Evolutionary conservation across 1,139 yeast species (phyloP).

Genomic region (Kodamaea alishanica): DNA sequence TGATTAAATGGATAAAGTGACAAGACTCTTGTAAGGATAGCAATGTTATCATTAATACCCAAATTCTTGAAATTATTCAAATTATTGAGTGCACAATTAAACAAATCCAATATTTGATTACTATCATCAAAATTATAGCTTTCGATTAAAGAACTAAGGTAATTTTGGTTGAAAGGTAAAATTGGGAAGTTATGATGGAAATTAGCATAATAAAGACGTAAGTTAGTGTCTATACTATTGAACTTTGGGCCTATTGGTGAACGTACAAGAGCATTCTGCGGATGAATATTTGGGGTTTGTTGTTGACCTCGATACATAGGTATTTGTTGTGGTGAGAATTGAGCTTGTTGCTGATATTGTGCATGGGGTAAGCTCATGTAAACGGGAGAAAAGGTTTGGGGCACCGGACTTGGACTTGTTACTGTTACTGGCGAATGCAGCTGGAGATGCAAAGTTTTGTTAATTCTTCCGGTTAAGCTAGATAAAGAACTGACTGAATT

Average conservation of each 20-base stretch:
- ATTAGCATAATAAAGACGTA: constrained; percentile 45
- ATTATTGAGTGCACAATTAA: constrained; percentile 48
- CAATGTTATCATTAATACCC: constrained; percentile 29
- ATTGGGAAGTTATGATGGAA: constrained; percentile 58
- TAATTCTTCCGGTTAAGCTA: constrained; percentile 44
- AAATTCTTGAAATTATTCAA: constrained; percentile 38
- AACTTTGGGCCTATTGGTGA: constrained; percentile 1
- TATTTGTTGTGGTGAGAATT: background rate
- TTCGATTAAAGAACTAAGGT: constrained; percentile 22
- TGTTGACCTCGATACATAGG: background rate
- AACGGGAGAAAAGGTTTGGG: background rate
- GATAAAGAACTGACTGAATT: constrained; percentile 43
- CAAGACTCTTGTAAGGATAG: constrained; percentile 39
- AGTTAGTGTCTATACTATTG: constrained; percentile 20
- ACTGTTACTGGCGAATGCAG: background rate
- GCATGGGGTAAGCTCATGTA: background rate
- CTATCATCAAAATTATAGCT: constrained; percentile 12
- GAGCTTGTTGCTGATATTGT: background rate
- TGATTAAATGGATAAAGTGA: constrained; percentile 42
- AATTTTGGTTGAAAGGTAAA: constrained; percentile 46
- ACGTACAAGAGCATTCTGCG: background rate
- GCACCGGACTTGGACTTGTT: too few relatives aligned
- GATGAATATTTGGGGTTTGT: constrained; percentile 1
- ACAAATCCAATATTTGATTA: constrained; percentile 41
- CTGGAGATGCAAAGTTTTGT: constrained; percentile 7